These are phyloP conservation scores for Actinomortierella ambigua DNA, from an alignment of 371 early-diverging fungal genomes.

Conservation along the genomic window DNA sequence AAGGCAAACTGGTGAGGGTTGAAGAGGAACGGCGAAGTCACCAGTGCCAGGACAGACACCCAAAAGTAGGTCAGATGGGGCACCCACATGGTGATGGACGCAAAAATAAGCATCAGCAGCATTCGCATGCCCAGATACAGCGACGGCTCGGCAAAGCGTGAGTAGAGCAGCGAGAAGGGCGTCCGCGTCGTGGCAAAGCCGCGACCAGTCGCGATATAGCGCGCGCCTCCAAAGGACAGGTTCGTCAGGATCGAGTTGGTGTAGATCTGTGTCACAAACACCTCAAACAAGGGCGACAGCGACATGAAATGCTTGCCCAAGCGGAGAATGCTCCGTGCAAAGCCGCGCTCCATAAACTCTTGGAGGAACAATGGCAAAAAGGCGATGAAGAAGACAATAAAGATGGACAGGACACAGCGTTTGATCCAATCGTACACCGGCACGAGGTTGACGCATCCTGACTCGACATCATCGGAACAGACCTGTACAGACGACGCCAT, in stretches of 20 bases:
- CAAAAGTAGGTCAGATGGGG: slow-evolving; percentile 86
- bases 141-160: slow-evolving; percentile 78
- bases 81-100: slow-evolving; percentile 72
- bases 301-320: slow-evolving; percentile 84
- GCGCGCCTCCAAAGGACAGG: slow-evolving; percentile 85
- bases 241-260: slow-evolving; percentile 83
- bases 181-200: slow-evolving; percentile 89
- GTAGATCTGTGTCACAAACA: slow-evolving; percentile 90
- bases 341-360: slow-evolving; percentile 86
- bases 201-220: slow-evolving; percentile 89
- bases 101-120: slow-evolving; percentile 76
- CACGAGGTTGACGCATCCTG: slow-evolving; percentile 75
- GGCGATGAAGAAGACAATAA: slow-evolving; percentile 79
- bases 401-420: slow-evolving; percentile 79
- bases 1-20: slow-evolving; percentile 85
- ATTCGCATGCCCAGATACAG: slow-evolving; percentile 80
- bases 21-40: slow-evolving; percentile 81
- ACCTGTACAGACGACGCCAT: slow-evolving; percentile 66
- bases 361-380: slow-evolving; percentile 89
- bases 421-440: slow-evolving; percentile 85
- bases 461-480: slow-evolving; percentile 53
- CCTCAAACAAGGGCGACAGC: slow-evolving; percentile 87
- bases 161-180: slow-evolving; percentile 78
- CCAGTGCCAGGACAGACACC: slow-evolving; percentile 78
- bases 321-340: slow-evolving; percentile 73